Evolutionary conservation across 208 protist genomes (phyloP), one percentile per base, ranked within the genome.

Genomic region (Trypanosoma platydactyli): DNA sequence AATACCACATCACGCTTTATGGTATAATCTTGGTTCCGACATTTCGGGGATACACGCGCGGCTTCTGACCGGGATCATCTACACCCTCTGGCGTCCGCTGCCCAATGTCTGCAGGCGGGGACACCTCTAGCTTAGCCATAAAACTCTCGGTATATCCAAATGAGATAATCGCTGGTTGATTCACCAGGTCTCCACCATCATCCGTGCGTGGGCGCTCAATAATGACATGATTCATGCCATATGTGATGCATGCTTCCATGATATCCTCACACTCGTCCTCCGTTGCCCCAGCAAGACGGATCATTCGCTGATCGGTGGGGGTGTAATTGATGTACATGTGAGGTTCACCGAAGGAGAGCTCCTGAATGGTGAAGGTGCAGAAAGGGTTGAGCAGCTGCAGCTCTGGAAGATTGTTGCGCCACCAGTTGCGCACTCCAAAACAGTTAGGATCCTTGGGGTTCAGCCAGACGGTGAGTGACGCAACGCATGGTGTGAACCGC

Each of bases 381-480:
- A 91, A 92, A 9, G 91, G 91, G 51, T 94, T 96, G 7, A 96
- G 80, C 35, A 96, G 67, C 83, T 92, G 86, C 54, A 96, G 78
- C 84, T 96, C 91, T 0, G 91, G 88, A 48, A 96, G 74, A 62
- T 96, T 96, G 73, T 88, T 89, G 50, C 91, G 87, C 88, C 85
- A 94, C 91, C 87, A 96, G 74, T 94, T 94, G 57, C 91, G 87
- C 51, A 94, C 91, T 38, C 91, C 91, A 64, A 96, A 96, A 75
- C 91, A 96, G 73, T 92, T 92, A 3, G 91, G 91, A 66, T 96
- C 91, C 68, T 96, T 96, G 0, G 91, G 91, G 71, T 96, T 96
- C n/a, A 96, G 76, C 86, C 87, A 96, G 9, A 94, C 88, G 7
- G 85, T 94, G 40, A 94, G 75, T 20, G 80, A 89, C 30, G 71